These are phyloP conservation scores for Aspergillus bridgeri DNA, from an alignment of 495 filamentous ascomycete genomes.

Conservation along the genomic window DNA sequence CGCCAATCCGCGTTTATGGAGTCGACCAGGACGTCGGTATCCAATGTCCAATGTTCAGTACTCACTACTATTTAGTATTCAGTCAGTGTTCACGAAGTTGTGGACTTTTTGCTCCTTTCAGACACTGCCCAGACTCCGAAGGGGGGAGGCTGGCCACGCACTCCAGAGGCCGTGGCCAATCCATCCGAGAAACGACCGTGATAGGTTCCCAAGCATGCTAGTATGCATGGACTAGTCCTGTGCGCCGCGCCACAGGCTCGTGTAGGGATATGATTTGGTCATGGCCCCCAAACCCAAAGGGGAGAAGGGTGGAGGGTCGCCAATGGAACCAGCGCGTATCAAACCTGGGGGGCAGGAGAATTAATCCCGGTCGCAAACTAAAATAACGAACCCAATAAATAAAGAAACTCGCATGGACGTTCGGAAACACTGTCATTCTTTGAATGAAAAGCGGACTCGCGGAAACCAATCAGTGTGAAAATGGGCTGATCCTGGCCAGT, in stretches of 20 bases:
- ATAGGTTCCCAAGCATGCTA: slow-evolving; percentile 18
- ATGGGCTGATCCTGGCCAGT: no score
- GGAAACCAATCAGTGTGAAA: no score
- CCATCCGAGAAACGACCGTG: slow-evolving; percentile 4
- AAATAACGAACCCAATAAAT: no score
- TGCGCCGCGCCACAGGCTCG: slow-evolving; percentile 12
- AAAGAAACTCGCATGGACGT: no score
- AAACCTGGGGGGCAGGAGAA: background rate
- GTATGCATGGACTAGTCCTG: slow-evolving; percentile 15
- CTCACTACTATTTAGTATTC: no score
- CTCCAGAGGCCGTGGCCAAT: slow-evolving; percentile 2
- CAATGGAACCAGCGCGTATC: background rate
- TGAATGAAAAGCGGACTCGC: no score
- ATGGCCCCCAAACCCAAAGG: slow-evolving; percentile 7
- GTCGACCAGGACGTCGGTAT: no score
- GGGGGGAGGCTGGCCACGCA: slow-evolving; percentile 9
- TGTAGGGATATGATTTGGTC: slow-evolving; percentile 15
- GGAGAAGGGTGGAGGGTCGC: background rate
- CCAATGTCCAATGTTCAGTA: no score
- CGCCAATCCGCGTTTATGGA: no score
- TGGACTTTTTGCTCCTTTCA: background rate
- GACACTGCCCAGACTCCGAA: background rate
- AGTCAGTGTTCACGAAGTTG: no score
- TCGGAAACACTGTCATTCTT: no score
- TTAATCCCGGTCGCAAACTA: no score